Evolutionary conservation across 1,284 basidiomycete genomes (phyloP).

Genomic region (Marasmius sp.): DNA sequence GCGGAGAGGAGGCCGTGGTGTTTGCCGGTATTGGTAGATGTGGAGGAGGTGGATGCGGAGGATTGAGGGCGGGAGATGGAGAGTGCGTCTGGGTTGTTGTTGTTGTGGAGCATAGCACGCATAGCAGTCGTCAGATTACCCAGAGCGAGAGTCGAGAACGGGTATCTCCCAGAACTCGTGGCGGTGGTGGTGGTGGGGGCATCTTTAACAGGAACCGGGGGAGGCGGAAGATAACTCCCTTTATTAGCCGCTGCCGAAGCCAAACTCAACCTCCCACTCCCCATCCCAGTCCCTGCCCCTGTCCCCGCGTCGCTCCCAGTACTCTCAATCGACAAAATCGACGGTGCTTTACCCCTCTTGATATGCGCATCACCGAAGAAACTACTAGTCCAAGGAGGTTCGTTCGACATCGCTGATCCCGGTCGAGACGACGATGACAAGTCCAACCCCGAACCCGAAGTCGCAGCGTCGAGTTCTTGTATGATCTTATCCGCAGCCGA

Average conservation of each 20-base stretch:
- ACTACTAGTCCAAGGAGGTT: conserved; percentile 19
- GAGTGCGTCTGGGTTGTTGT: conserved; percentile 40
- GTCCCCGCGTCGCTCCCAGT: neutral
- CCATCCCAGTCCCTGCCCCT: no score
- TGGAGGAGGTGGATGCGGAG: conserved; percentile 53
- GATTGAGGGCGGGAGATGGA: conserved; percentile 31
- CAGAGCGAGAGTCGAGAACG: conserved; percentile 38
- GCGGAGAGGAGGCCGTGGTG: conserved; percentile 49
- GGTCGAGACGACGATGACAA: conserved; percentile 14
- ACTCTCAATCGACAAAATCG: conserved; percentile 39
- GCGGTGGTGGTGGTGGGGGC: conserved; percentile 22
- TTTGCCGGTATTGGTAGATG: conserved; percentile 35
- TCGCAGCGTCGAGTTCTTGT: conserved; percentile 43
- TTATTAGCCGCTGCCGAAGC: neutral
- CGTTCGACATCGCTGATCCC: conserved; percentile 19
- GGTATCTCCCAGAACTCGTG: conserved; percentile 25
- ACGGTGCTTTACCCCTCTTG: conserved; percentile 34
- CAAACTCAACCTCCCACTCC: neutral
- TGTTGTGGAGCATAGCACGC: conserved; percentile 52
- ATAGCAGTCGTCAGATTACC: conserved; percentile 56
- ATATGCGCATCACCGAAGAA: conserved; percentile 37
- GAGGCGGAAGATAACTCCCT: neutral
- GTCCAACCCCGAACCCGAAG: no score
- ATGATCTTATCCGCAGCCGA: conserved; percentile 44
- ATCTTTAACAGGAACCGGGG: conserved; percentile 18